These are phyloP conservation scores for Sordariomycetes sp. DNA, from an alignment of 2,329 filamentous ascomycete species.

Conservation along the genomic window DNA sequence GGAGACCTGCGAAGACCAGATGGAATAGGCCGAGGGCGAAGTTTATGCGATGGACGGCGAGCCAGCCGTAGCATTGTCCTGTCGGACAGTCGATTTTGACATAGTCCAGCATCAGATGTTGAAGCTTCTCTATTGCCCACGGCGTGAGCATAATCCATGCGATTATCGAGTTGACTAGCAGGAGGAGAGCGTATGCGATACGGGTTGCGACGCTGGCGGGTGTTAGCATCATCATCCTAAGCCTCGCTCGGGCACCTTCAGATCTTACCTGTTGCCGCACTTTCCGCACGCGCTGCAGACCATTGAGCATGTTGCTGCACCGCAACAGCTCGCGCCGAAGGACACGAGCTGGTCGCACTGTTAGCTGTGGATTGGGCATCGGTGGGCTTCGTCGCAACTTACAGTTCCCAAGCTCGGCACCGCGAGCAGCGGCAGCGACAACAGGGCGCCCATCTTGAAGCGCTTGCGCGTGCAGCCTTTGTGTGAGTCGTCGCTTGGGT, in stretches of 20 bases:
- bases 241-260: constrained; percentile 5
- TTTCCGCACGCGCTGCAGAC: constrained; percentile 94
- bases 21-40: constrained; percentile 95
- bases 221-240: neutral
- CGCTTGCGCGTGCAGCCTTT: no score
- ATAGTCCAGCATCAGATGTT: constrained; percentile 87
- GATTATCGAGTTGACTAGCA: constrained; percentile 91
- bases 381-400: constrained; percentile 29
- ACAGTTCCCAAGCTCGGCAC: constrained; percentile 81
- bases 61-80: constrained; percentile 88
- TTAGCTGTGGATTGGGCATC: constrained; percentile 3
- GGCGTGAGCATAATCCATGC: constrained; percentile 99
- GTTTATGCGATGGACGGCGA: constrained; percentile 95
- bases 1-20: constrained; percentile 70
- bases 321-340: constrained; percentile 84
- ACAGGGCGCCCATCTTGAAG: constrained; percentile 81
- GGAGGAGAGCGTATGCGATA: constrained; percentile 90
- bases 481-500: no score
- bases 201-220: constrained; percentile 76
- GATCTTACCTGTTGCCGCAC: constrained; percentile 76
- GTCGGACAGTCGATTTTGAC: constrained; percentile 91
- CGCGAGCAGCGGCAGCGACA: constrained; percentile 83
- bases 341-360: constrained; percentile 52
- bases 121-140: constrained; percentile 94
- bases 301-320: constrained; percentile 91